Percentiles rank a stretch among this genome's conserved stretches.
Conservation (phyloP, 2,329 filamentous ascomycete species). For the Fusarium sp. region DNA sequence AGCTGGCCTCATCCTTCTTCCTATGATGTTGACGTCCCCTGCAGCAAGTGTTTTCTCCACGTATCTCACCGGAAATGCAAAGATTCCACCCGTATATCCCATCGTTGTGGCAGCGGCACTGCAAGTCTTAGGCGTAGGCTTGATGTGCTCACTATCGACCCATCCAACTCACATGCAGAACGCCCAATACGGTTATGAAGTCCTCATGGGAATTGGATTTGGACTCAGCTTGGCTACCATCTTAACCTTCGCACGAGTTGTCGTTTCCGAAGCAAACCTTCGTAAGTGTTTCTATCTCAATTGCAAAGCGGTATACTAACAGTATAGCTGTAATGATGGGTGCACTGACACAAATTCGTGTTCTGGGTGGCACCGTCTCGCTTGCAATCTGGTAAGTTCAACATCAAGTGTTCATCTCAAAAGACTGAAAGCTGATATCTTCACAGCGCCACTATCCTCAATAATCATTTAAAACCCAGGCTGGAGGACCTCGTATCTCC, state of each 20-base stretch:
- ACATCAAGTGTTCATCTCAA: fast-evolving
- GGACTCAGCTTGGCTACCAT: neutral
- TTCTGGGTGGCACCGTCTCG: conserved; percentile 11
- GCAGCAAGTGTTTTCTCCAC: conserved; percentile 3
- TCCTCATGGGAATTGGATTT: conserved; percentile 7
- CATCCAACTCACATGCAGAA: neutral
- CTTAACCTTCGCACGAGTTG: conserved; percentile 3
- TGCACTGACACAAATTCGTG: conserved; percentile 6
- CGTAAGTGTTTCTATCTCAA: neutral
- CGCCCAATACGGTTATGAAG: conserved; percentile 15
- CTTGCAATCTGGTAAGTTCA: conserved; percentile 1
- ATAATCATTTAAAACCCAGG: neutral
- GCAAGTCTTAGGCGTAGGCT: conserved; percentile 1
- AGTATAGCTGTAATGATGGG: conserved; percentile 16
- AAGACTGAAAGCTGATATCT: fast-evolving
- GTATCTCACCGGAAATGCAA: neutral
- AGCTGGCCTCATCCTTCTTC: conserved; percentile 8
- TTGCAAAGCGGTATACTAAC: neutral
- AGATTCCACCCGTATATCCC: neutral
- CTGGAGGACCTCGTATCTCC: neutral
- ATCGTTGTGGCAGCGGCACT: neutral
- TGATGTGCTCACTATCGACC: conserved; percentile 3
- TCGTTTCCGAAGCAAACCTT: neutral
- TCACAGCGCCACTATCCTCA: neutral
- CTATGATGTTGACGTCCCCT: conserved; percentile 13